Evolutionary conservation across 306 rosid species (phyloP).

Genomic region (Spatholobus suberectus): DNA sequence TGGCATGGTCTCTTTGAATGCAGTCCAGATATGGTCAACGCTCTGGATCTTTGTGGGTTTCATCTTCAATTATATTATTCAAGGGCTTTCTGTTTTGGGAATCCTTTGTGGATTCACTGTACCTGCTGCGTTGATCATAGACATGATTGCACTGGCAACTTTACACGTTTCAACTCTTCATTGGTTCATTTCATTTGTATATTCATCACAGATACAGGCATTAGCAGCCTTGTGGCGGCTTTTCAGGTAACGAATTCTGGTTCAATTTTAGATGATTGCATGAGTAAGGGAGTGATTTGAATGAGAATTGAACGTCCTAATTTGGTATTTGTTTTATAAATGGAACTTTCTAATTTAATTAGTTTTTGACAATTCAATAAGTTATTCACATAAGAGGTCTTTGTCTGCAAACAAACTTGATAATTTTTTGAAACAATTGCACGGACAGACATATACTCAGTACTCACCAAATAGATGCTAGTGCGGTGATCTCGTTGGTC

Average conservation of each 20-base stretch:
- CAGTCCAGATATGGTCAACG: conserved; percentile 92
- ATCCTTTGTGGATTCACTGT: conserved; percentile 82
- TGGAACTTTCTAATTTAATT: not conserved
- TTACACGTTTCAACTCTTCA: conserved; percentile 80
- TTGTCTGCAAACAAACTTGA: conserved; percentile 6
- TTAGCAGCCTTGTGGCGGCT: conserved; percentile 95
- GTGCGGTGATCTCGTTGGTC: conserved; percentile 16
- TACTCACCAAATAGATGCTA: conserved; percentile 19
- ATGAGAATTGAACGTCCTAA: conserved; percentile 26
- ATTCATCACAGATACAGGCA: conserved; percentile 89
- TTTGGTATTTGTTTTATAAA: conserved; percentile 12
- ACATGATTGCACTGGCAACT: conserved; percentile 72
- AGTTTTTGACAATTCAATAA: conserved; percentile 28
- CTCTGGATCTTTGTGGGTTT: conserved; percentile 79
- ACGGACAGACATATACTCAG: conserved; percentile 26
- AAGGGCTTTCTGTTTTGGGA: conserved; percentile 76
- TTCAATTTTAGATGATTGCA: conserved; percentile 37
- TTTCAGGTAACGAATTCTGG: conserved; percentile 67
- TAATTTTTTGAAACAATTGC: conserved; percentile 28
- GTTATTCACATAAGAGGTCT: not conserved
- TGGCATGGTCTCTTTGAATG: conserved; percentile 86
- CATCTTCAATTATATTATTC: conserved; percentile 58
- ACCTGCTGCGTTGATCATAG: conserved; percentile 76
- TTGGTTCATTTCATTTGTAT: conserved; percentile 82
- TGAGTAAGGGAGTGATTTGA: conserved; percentile 23